Evolutionary conservation across 805 yeast species (phyloP).

Genomic region (Candida verbasci): DNA sequence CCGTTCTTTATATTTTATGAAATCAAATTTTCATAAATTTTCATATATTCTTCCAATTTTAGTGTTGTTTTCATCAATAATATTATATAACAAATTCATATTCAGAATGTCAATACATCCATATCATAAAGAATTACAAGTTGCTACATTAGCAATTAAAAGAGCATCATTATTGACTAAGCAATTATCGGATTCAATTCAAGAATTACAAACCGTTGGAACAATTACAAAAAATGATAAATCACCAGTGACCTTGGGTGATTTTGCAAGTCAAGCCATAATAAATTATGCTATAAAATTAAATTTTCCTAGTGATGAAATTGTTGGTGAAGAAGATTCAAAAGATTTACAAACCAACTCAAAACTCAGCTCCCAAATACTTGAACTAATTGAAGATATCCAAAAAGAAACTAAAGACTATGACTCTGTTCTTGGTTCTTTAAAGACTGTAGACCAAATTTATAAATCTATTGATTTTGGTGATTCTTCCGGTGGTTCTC

Average conservation of each 20-base stretch:
- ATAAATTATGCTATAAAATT: constrained; percentile 76
- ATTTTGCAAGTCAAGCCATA: constrained; percentile 92
- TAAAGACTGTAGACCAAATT: constrained; percentile 45
- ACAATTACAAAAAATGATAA: constrained; percentile 78
- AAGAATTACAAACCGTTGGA: constrained; percentile 42
- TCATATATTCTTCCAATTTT: not conserved
- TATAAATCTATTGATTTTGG: constrained; percentile 74
- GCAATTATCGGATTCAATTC: constrained; percentile 53
- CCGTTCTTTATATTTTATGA: no score
- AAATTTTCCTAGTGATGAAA: constrained; percentile 78
- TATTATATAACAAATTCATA: not conserved
- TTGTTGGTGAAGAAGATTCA: constrained; percentile 95
- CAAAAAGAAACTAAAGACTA: constrained; percentile 40
- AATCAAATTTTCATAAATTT: not conserved
- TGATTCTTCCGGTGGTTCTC: constrained; percentile 68
- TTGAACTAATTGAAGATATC: constrained; percentile 52
- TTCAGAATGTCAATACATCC: constrained; percentile 16
- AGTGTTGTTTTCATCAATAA: not conserved
- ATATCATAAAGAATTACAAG: constrained; percentile 62
- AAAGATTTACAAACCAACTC: constrained; percentile 45
- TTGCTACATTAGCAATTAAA: constrained; percentile 88
- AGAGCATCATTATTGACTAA: constrained; percentile 78
- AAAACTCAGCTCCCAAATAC: constrained; percentile 52
- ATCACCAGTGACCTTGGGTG: constrained; percentile 96
- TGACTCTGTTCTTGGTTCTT: constrained; percentile 32